Evolutionary conservation across 2,329 filamentous ascomycete genomes (phyloP), one percentile per base, ranked within the genome.

Genomic region (Fusarium sp.): DNA sequence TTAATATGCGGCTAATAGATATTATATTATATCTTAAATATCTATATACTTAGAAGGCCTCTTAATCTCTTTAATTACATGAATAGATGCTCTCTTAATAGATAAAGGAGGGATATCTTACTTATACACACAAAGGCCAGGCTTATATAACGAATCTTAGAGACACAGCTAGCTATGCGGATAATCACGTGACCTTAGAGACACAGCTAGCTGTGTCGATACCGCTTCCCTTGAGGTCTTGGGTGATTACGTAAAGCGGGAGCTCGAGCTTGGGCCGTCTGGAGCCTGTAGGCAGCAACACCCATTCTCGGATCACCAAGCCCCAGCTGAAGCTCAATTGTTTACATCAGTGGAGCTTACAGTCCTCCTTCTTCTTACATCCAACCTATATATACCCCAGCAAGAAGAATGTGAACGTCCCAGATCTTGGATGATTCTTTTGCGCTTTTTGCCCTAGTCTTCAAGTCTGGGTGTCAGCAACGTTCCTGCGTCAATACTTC

Each of bases 281-380:
- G 34, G 43, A 63, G 60, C 56, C 61, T 70, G 64, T 58, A 74
- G 72, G 72, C 72, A 74, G 68, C 72, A 74, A 68, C 65, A 67
- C 37, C 72, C 48, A 32, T 48, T 37, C 45, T 41, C 60, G 59
- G 68, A 62, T 68, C 56, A 39, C 50, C 25, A 52, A 74, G 56
- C 63, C 66, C 32, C 34, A 45, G 52, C 43, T 48, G 48, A 72
- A 64, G 45, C 23, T 72, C 61, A 73, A 39, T 20, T 43, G 25
- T 66, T 52, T 48, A 58, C 35, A 41, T 27, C 57, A 60, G 56
- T 23, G 25, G 48, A 56, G 54, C 50, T 45, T 39, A 72, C 59
- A 60, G 63, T 39, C 39, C 5, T 27, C 11, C 13, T 45, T 16
- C 14, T 20, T 18, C 35, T 10, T n/a, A 35, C 34, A 37, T 50